A percentile compares a stretch with the other conserved stretches of the same genome.
Evolutionary conservation across 139 green algal genomes (phyloP).

Genomic region (Asterochloris erici): DNA sequence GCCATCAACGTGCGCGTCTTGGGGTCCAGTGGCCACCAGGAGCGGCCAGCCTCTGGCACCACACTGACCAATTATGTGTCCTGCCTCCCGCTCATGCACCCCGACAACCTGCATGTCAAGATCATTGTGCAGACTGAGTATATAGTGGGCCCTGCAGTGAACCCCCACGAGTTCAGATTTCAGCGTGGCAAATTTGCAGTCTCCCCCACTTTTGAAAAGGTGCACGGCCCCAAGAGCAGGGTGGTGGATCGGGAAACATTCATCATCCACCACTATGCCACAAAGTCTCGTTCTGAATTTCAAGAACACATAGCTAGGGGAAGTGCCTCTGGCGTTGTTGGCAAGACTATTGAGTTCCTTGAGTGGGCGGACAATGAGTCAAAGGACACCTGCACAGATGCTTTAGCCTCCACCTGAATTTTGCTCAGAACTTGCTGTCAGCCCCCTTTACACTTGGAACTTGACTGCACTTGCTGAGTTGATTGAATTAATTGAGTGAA

Average conservation of each 20-base stretch:
- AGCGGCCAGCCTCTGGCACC: slow-evolving; percentile 1
- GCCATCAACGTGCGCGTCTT: slow-evolving; percentile 26
- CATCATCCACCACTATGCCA: slow-evolving; percentile 49
- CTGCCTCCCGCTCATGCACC: slow-evolving; percentile 1
- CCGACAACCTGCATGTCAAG: slow-evolving; percentile 23
- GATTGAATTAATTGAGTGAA: too few species aligned
- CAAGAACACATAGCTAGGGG: slow-evolving; percentile 41
- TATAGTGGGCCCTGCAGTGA: background rate
- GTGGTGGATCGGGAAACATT: slow-evolving; percentile 21
- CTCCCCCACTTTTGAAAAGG: slow-evolving; percentile 1
- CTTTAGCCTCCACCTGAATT: too few species aligned
- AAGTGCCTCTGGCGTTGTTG: slow-evolving; percentile 30
- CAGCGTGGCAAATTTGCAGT: slow-evolving; percentile 19
- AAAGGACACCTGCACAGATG: slow-evolving; percentile 10
- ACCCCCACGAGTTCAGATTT: slow-evolving; percentile 18
- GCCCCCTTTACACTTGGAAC: too few species aligned
- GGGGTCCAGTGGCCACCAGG: slow-evolving; percentile 15
- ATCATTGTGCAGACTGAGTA: slow-evolving; percentile 27
- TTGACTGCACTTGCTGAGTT: too few species aligned
- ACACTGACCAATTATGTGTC: slow-evolving; percentile 8
- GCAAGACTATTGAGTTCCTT: slow-evolving; percentile 21
- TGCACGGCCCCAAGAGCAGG: slow-evolving; percentile 10
- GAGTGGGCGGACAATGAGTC: slow-evolving; percentile 11
- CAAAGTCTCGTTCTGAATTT: slow-evolving; percentile 40
- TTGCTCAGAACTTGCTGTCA: too few species aligned